phyloP scores from a whole-genome alignment of 2,329 filamentous ascomycete species.

The Aspergillus sp. region DNA sequence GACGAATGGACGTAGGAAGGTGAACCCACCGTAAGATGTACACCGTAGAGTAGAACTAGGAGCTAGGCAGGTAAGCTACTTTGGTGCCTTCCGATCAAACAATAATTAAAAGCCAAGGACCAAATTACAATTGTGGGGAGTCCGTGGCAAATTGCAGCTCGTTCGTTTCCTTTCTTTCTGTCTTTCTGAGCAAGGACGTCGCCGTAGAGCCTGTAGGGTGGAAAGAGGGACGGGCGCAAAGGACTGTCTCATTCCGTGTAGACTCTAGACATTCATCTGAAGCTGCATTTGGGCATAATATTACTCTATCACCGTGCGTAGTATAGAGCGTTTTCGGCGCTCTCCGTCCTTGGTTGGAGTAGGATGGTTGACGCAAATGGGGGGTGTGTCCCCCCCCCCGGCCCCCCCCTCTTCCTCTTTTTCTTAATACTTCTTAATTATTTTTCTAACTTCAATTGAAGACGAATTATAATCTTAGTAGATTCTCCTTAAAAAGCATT shows the following conservation, averaged over 20 bases:
- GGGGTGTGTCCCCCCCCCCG: not conserved
- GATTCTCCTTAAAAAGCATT: not conserved
- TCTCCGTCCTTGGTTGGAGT: constrained; percentile 11
- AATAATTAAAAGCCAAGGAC: constrained; percentile 1
- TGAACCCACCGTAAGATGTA: not conserved
- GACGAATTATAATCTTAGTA: no score
- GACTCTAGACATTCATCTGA: not conserved
- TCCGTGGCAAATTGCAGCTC: constrained; percentile 22
- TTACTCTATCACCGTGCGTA: not conserved
- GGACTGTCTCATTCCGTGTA: constrained; percentile 10
- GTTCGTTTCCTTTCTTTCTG: not conserved
- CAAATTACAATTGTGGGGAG: constrained; percentile 16
- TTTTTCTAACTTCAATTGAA: not conserved
- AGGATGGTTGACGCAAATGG: not conserved
- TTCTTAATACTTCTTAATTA: not conserved
- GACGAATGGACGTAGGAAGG: constrained; percentile 9
- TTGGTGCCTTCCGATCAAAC: not conserved
- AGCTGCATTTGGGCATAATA: constrained; percentile 11
- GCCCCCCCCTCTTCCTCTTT: not conserved
- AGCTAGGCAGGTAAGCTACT: not conserved
- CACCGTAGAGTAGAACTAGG: not conserved
- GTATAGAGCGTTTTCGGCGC: constrained; percentile 15
- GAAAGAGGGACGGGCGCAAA: not conserved
- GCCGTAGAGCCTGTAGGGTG: not conserved
- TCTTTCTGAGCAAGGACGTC: not conserved